These are phyloP conservation scores for Letharia lupina DNA, from an alignment of 495 filamentous ascomycete species.

Conservation along the genomic window DNA sequence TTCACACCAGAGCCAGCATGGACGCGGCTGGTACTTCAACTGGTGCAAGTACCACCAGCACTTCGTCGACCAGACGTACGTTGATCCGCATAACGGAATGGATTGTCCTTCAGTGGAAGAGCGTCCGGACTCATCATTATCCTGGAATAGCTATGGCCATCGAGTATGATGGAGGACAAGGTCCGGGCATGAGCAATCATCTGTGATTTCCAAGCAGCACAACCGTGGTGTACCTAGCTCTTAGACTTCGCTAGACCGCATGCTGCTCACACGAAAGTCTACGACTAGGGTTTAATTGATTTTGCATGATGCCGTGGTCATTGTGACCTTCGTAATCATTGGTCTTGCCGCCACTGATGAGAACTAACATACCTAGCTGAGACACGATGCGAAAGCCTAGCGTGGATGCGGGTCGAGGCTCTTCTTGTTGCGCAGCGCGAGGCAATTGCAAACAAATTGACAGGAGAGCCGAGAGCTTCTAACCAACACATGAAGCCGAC, in stretches of 20 bases:
- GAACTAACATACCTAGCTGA: not conserved
- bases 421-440: conserved; percentile 3
- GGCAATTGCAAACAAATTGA: not conserved
- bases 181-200: not conserved
- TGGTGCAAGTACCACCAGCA: conserved; percentile 1
- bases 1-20: not conserved
- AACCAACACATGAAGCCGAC: not conserved
- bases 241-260: not conserved
- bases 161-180: no score
- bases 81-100: not conserved
- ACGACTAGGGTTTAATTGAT: not conserved
- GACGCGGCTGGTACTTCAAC: not conserved
- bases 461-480: not conserved
- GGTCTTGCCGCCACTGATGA: not conserved
- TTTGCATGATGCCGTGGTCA: not conserved
- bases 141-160: not conserved
- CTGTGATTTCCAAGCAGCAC: not conserved
- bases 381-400: not conserved
- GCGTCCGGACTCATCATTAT: no score
- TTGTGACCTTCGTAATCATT: not conserved
- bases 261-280: not conserved
- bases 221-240: not conserved
- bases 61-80: not conserved
- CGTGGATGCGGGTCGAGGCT: not conserved
- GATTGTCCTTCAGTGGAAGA: not conserved